Evolutionary conservation across 768 basidiomycete genomes (phyloP).

Genomic region (Phanerochaete sordida): DNA sequence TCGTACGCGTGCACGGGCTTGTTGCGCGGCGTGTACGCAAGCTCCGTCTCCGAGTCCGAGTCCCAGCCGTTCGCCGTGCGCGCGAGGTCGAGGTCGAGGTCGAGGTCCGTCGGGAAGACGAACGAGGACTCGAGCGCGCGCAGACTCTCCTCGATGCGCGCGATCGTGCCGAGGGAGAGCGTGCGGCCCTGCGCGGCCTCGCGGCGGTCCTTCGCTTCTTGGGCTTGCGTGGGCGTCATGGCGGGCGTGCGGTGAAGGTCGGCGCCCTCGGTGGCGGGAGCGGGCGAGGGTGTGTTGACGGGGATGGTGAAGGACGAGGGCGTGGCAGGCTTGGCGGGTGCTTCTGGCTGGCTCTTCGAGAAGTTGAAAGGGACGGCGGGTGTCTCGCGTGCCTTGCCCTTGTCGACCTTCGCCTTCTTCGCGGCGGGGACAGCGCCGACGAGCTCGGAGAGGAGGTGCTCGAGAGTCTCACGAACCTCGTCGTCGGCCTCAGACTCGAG

Average conservation of each 20-base stretch:
- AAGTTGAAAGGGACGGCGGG: slow-evolving; percentile 6
- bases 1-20: slow-evolving; percentile 60
- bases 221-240: not conserved
- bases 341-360: slow-evolving; percentile 11
- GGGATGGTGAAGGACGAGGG: not conserved
- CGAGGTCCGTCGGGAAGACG: slow-evolving; percentile 30
- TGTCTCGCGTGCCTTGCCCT: slow-evolving; percentile 20
- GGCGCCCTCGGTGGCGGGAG: slow-evolving; percentile 22
- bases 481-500: not conserved
- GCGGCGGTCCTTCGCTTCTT: not conserved
- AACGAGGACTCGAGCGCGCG: slow-evolving; percentile 34
- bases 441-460: slow-evolving; percentile 2
- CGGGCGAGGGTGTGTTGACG: slow-evolving; percentile 16
- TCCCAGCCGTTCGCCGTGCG: slow-evolving; percentile 3
- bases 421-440: slow-evolving; percentile 4
- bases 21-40: slow-evolving; percentile 58
- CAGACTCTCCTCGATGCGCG: slow-evolving; percentile 40
- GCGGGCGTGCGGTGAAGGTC: slow-evolving; percentile 10
- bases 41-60: slow-evolving; percentile 25
- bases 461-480: not conserved
- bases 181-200: slow-evolving; percentile 4
- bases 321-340: not conserved
- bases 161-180: slow-evolving; percentile 39
- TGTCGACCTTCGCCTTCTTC: slow-evolving; percentile 12
- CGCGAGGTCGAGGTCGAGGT: slow-evolving; percentile 28